A percentile compares a stretch with the other conserved stretches of the same genome.
Conservation (phyloP, 805 yeast species). For the Metschnikowia dekortorum region DNA sequence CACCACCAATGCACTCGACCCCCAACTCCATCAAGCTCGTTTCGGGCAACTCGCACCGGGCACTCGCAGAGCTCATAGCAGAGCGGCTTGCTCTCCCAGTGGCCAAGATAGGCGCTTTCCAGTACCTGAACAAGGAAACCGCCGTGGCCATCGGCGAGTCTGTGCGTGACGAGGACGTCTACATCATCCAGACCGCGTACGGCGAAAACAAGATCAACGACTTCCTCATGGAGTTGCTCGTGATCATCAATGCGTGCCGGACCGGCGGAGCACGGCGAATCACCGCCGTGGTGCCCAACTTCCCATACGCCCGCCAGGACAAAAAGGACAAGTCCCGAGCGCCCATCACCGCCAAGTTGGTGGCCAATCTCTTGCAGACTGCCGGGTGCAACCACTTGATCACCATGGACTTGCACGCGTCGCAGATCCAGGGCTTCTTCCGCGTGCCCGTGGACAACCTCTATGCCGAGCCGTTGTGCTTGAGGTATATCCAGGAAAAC, state of each 20-base stretch:
- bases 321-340: slow-evolving; percentile 95
- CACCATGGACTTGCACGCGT: slow-evolving; percentile 95
- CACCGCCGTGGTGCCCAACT: slow-evolving; percentile 92
- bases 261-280: slow-evolving; percentile 94
- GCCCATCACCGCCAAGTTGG: slow-evolving; percentile 90
- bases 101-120: slow-evolving; percentile 75
- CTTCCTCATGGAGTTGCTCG: slow-evolving; percentile 77
- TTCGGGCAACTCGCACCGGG: slow-evolving; percentile 77
- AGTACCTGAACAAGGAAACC: slow-evolving; percentile 84
- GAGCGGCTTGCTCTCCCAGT: slow-evolving; percentile 59
- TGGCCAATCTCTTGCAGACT: slow-evolving; percentile 86
- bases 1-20: slow-evolving; percentile 11
- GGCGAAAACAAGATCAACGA: slow-evolving; percentile 77
- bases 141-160: slow-evolving; percentile 84
- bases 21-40: slow-evolving; percentile 48
- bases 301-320: slow-evolving; percentile 97
- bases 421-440: slow-evolving; percentile 97
- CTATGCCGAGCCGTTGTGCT: slow-evolving; percentile 90
- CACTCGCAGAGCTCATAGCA: slow-evolving; percentile 70
- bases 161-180: slow-evolving; percentile 87
- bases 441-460: slow-evolving; percentile 92
- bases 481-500: slow-evolving; percentile 71
- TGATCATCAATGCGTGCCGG: slow-evolving; percentile 90
- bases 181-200: slow-evolving; percentile 78
- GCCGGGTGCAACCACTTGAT: slow-evolving; percentile 96